Percentiles rank a stretch among this genome's conserved stretches.
Evolutionary conservation across 2,329 filamentous ascomycete genomes (phyloP).

Genomic region (Taxawa tesnikishii): DNA sequence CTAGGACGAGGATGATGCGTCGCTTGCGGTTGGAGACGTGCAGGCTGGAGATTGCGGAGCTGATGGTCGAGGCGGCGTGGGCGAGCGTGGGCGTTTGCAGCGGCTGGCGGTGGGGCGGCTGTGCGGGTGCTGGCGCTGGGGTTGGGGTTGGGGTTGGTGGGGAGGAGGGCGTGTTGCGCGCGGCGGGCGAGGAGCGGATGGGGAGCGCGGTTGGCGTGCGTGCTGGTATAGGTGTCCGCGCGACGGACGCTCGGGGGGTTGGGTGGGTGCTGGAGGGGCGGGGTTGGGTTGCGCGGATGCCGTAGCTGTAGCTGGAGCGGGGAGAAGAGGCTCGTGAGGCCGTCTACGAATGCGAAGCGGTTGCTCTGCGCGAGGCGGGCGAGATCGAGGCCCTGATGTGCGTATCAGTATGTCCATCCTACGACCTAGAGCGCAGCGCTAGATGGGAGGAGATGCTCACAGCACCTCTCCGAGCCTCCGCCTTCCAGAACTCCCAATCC

Average conservation of each 20-base stretch:
- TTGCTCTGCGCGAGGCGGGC: constrained; percentile 44
- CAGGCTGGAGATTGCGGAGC: constrained; percentile 15
- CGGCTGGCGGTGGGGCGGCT: constrained; percentile 14
- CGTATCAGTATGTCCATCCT: constrained; percentile 4
- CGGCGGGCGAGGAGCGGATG: constrained; percentile 2
- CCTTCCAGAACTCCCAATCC: constrained; percentile 66
- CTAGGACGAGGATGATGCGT: constrained; percentile 30
- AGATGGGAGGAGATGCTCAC: constrained; percentile 28
- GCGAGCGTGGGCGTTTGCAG: constrained; percentile 17
- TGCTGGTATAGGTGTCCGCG: neutral
- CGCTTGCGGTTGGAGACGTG: constrained; percentile 5
- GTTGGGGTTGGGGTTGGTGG: constrained; percentile 2
- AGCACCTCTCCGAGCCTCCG: constrained; percentile 53
- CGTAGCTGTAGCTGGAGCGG: constrained; percentile 14
- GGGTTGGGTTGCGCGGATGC: neutral
- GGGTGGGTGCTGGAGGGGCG: neutral
- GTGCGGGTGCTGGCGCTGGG: constrained; percentile 7
- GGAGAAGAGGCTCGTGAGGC: constrained; percentile 48
- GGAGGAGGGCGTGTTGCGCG: too few species aligned
- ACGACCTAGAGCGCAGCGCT: too few species aligned
- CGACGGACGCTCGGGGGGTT: neutral
- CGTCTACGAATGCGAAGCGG: constrained; percentile 64
- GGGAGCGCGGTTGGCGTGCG: neutral
- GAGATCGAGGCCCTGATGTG: constrained; percentile 56
- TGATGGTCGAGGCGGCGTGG: constrained; percentile 16